A percentile compares a stretch with the other conserved stretches of the same genome.
These are phyloP conservation scores for Candida ipomoeae DNA, from an alignment of 805 yeast species.

Conservation along the genomic window DNA sequence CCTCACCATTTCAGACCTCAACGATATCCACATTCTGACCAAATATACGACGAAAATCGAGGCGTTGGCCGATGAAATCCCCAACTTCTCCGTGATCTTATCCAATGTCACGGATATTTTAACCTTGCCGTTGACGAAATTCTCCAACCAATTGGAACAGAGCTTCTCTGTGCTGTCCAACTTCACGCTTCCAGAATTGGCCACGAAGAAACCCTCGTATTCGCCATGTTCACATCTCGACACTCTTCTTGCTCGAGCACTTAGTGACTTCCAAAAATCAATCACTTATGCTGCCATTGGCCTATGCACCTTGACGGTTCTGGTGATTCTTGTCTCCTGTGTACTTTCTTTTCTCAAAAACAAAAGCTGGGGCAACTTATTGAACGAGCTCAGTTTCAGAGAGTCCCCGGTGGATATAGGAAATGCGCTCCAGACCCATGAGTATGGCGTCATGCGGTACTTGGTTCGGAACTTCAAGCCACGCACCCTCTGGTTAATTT, in stretches of 20 bases:
- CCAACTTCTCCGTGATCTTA: conserved; percentile 62
- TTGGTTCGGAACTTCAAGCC: conserved; percentile 5
- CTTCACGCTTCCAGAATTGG: background rate
- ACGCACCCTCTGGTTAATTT: conserved; percentile 8
- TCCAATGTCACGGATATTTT: conserved; percentile 54
- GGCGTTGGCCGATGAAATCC: conserved; percentile 48
- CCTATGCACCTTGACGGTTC: conserved; percentile 3
- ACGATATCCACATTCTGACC: conserved; percentile 58
- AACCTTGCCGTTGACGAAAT: conserved; percentile 15
- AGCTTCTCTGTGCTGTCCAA: background rate
- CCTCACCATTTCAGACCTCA: conserved; percentile 14
- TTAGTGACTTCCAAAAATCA: background rate
- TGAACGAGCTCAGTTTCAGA: conserved; percentile 1
- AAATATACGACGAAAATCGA: conserved; percentile 57
- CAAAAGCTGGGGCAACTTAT: background rate
- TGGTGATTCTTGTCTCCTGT: conserved; percentile 4
- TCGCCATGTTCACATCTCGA: background rate
- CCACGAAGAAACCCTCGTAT: background rate
- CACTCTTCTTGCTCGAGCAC: background rate
- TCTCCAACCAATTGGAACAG: background rate
- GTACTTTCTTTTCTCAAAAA: conserved; percentile 4
- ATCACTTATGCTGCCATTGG: conserved; percentile 5
- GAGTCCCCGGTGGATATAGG: conserved; percentile 10
- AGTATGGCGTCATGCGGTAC: conserved; percentile 9
- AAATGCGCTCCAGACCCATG: conserved; percentile 6